Base-by-base conservation (phyloP, 2,329 filamentous ascomycete genomes). In the Cladophialophora bantiana region DNA sequence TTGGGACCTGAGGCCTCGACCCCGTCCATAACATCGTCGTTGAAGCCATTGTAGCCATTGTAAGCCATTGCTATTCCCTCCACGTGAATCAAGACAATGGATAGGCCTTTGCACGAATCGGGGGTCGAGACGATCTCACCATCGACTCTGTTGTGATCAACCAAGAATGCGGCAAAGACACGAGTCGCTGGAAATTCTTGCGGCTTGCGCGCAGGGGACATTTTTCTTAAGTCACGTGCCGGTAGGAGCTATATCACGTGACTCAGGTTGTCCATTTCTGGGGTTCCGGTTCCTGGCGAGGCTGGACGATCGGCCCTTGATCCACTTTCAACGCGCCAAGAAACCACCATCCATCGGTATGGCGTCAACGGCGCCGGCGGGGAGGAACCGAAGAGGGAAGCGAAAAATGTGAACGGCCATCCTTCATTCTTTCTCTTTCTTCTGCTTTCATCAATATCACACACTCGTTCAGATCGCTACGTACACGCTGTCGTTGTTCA, bases 1-100 rank as follows among this genome's bases (percentile, higher is more conserved):
- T 82, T 80, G 54, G 80, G 80, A 71, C 81, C 81, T 26, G 78
- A 75, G 72, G 80, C 62, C 56, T 82, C 81, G 67, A 81, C 79
- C 32, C 67, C 67, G 58, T 82, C 81, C 80, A 82, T 82, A 34
- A 64, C 70, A 70, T 76, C 73, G 55, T 70, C 69, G 40, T 53
- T 62, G 57, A 70, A 72, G 63, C 70, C 71, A 32, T 69, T 69
- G 35, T 66, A 71, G 60, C 67, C 67, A 52, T 70, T 72, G 59
- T 73, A 73, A 45, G 72, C 72, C 72, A 73, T 73, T 38, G 64
- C 68, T 58, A 36, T 38, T 45, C 26, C 42, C 15, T 57, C 32
- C 62, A n/a, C 62, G 34, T 26, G 45, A 10, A 26, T 50, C 18
- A 12, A 13, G 45, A 26, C 45, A 7, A 26, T 12, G 20, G 10